phyloP scores from a whole-genome alignment of 2,329 filamentous ascomycete species.

The Hirsutella rhossiliensis region DNA sequence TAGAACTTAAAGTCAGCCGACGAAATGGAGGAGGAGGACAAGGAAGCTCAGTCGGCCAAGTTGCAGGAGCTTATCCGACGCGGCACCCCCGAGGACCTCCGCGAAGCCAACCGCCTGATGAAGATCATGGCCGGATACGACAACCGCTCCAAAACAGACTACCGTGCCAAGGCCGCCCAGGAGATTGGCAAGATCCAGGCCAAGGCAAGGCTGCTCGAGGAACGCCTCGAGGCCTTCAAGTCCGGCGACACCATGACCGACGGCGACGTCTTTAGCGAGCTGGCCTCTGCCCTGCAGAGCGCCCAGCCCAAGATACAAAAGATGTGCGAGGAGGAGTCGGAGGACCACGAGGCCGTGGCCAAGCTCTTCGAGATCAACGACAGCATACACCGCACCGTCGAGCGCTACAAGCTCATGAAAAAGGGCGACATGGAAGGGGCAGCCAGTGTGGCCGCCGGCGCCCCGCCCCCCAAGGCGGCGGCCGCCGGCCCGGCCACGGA shows the following conservation, averaged over 20 bases:
- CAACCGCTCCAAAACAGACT: constrained; percentile 90
- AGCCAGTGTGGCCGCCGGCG: constrained; percentile 72
- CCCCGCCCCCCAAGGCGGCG: constrained; percentile 25
- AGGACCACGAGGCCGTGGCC: constrained; percentile 89
- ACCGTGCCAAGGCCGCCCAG: constrained; percentile 92
- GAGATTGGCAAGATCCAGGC: constrained; percentile 92
- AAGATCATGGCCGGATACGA: constrained; percentile 99
- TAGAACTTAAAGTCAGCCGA: constrained; percentile 92
- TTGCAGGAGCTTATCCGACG: constrained; percentile 91
- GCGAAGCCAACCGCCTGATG: constrained; percentile 96
- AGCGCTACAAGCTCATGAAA: constrained; percentile 91
- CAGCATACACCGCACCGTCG: constrained; percentile 93
- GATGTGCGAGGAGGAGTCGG: constrained; percentile 98
- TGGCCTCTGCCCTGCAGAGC: constrained; percentile 78
- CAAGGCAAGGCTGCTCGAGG: constrained; percentile 84
- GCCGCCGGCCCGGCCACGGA: constrained; percentile 56
- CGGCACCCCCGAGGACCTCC: constrained; percentile 82
- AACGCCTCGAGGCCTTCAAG: constrained; percentile 77
- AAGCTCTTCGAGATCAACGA: constrained; percentile 97
- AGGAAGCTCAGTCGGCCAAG: constrained; percentile 92
- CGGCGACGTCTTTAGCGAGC: constrained; percentile 64
- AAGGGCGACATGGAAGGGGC: constrained; percentile 84
- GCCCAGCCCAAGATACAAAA: constrained; percentile 98
- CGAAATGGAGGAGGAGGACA: constrained; percentile 97
- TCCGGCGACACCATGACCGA: constrained; percentile 66